Conservation (phyloP, 2,329 filamentous ascomycete species). For the Monosporascus sp. region DNA sequence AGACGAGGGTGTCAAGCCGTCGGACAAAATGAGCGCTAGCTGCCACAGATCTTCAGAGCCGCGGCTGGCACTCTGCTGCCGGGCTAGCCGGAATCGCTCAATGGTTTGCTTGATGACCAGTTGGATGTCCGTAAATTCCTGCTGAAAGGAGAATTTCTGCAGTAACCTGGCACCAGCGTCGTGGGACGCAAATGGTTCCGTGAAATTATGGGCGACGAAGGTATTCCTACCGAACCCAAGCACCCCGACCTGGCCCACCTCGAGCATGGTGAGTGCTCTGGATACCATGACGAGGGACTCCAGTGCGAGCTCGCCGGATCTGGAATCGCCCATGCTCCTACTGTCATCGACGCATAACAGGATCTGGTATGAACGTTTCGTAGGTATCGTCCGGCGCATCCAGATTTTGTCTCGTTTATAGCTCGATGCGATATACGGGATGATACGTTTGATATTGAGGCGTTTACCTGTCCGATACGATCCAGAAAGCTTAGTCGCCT, state of each 20-base stretch:
- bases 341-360: constrained; percentile 96
- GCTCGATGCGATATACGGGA: constrained; percentile 95
- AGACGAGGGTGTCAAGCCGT: constrained; percentile 78
- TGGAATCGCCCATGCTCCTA: constrained; percentile 82
- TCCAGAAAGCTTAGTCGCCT: constrained; percentile 92
- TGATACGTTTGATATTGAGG: constrained; percentile 98
- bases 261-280: constrained; percentile 82
- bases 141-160: constrained; percentile 77
- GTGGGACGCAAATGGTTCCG: constrained; percentile 68
- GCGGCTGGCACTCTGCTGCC: constrained; percentile 50
- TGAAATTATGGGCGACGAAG: constrained; percentile 80
- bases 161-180: constrained; percentile 81
- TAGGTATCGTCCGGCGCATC: constrained; percentile 90
- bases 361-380: constrained; percentile 93
- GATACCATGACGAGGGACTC: constrained; percentile 91
- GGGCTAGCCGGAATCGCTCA: constrained; percentile 72
- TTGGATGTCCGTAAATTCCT: constrained; percentile 80
- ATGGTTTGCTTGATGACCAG: constrained; percentile 73
- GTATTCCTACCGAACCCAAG: constrained; percentile 83
- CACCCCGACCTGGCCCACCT: constrained; percentile 88
- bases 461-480: constrained; percentile 97
- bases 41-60: constrained; percentile 79
- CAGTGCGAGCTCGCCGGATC: constrained; percentile 74
- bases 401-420: constrained; percentile 99
- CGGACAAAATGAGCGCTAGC: constrained; percentile 84